Evolutionary conservation across 1,284 basidiomycete species (phyloP).

Genomic region (Apiotrichum domesticum): DNA sequence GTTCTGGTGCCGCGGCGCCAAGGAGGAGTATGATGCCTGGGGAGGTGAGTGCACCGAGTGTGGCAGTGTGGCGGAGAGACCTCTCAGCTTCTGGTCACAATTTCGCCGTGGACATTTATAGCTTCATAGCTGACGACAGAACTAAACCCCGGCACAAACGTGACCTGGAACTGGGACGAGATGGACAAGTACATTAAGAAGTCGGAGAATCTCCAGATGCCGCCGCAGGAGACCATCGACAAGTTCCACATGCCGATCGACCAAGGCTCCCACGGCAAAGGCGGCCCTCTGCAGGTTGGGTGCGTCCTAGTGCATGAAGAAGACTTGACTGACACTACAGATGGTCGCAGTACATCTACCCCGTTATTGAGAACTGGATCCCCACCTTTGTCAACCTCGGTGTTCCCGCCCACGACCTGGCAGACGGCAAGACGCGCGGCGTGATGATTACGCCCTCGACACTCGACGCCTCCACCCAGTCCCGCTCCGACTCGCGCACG

Average conservation of each 20-base stretch:
- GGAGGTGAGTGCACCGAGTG: conserved; percentile 19
- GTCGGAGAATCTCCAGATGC: conserved; percentile 50
- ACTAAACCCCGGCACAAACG: conserved; percentile 37
- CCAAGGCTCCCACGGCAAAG: conserved; percentile 47
- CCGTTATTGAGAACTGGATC: conserved; percentile 55
- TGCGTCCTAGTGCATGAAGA: background rate
- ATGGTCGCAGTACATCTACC: conserved; percentile 49
- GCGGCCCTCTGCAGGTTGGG: conserved; percentile 50
- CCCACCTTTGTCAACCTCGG: conserved; percentile 49
- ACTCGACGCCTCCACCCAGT: conserved; percentile 61
- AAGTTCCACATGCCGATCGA: conserved; percentile 46
- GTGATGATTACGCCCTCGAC: conserved; percentile 55
- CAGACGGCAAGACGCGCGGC: conserved; percentile 31
- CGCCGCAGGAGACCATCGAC: conserved; percentile 19
- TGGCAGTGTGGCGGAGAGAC: no score
- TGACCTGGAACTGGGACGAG: conserved; percentile 45
- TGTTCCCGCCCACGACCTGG: conserved; percentile 49
- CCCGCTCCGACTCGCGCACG: conserved; percentile 58
- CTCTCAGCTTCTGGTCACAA: background rate
- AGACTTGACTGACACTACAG: conserved; percentile 1
- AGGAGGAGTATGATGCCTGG: conserved; percentile 49
- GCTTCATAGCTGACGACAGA: conserved; percentile 10
- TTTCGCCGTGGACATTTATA: no score
- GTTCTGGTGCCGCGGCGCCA: conserved; percentile 52
- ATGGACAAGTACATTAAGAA: conserved; percentile 44